A percentile compares a stretch with the other conserved stretches of the same genome.
Conservation (phyloP, 352 stramenopile genomes). For the Thraustotheca clavata region DNA sequence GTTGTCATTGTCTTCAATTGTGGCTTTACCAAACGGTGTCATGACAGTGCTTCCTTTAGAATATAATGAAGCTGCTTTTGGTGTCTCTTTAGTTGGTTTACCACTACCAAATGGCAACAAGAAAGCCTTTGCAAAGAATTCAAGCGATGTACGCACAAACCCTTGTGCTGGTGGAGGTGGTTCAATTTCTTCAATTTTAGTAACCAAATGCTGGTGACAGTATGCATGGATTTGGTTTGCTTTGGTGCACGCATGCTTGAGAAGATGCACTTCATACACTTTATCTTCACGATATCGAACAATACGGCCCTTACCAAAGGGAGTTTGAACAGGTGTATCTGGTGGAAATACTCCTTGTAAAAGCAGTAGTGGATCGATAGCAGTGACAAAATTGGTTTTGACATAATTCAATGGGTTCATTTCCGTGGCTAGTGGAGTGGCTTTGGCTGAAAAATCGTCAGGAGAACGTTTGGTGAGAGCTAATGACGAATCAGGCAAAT, state of each 20-base stretch:
- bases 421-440: neutral
- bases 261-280: slow-evolving; percentile 59
- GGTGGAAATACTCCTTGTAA: slow-evolving; percentile 32
- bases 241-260: neutral
- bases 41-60: slow-evolving; percentile 38
- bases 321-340: slow-evolving; percentile 53
- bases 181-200: neutral
- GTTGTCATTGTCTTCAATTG: slow-evolving; percentile 36
- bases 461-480: neutral
- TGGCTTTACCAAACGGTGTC: slow-evolving; percentile 60
- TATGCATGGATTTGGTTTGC: neutral
- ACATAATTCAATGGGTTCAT: slow-evolving; percentile 1
- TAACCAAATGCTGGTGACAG: slow-evolving; percentile 3
- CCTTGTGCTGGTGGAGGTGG: neutral
- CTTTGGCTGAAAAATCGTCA: slow-evolving; percentile 3
- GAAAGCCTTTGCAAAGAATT: slow-evolving; percentile 11
- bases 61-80: slow-evolving; percentile 23
- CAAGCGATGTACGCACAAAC: slow-evolving; percentile 16
- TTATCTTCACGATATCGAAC: slow-evolving; percentile 56
- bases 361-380: slow-evolving; percentile 12
- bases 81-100: neutral
- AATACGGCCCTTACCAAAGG: slow-evolving; percentile 63
- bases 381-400: slow-evolving; percentile 10
- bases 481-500: slow-evolving; percentile 3
- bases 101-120: slow-evolving; percentile 11